Base-by-base conservation (phyloP, 768 basidiomycete species). In the Amanita muscaria region DNA sequence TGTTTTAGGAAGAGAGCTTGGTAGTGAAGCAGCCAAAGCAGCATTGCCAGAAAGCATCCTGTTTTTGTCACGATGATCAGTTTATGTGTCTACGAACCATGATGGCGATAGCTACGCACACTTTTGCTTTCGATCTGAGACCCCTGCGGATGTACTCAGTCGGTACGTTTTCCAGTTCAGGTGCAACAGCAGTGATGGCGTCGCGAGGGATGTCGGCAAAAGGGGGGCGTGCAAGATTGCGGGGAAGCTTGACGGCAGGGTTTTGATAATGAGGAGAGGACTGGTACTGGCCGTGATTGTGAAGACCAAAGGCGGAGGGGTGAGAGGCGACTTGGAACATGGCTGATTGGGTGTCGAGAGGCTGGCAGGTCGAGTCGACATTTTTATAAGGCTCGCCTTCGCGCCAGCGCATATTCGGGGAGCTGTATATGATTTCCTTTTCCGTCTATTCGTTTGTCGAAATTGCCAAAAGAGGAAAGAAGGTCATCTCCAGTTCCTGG, bases 71-170 rank as follows among this genome's bases (percentile, higher is more conserved):
- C 7, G 50, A 18, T 25, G 42, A 48, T 56, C 42, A 59, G 46
- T 42, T 40, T 24, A 7, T 40, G 49, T 18, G 25, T 12, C 12
- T 29, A 46, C 48, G 31, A 50, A 57, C 48, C 50, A 16, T 48
- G 43, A 43, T 4, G 24, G 19, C 30, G 23, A 53, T 8, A 56
- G 35, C 40, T 5, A 64, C 70, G 49, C 54, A 74, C 71, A 67
- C 59, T 40, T 64, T 63, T 11, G 69, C 66, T 36, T 67, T 67
- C 24, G 67, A 53, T 4, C 67, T 59, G n/a, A 89, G 68, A 41
- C 74, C 71, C 44, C 76, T 69, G 41, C 79, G 76, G 47, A 88
- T 76, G 56, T 83, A 88, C 50, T 82, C 79, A 36, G 76, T 60
- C 4, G 85, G 82, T 3, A 84, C 73, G 46, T 70, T 71, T 12